Conservation (phyloP, 179 eudicot genomes). For the Patellifolia procumbens region DNA sequence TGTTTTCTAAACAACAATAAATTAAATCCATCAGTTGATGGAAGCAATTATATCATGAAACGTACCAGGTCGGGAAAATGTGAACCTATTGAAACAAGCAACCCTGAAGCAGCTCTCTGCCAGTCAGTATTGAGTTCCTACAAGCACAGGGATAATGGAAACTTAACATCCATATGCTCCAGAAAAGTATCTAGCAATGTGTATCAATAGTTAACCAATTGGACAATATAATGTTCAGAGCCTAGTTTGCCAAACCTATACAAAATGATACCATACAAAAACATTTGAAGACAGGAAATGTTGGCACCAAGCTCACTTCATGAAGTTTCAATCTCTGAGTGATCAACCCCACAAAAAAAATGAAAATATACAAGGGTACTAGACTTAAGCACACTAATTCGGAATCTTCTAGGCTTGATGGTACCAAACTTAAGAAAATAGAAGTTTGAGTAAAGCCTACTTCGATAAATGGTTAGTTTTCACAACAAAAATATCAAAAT, state of each 20-base stretch:
- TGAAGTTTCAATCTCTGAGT: not conserved
- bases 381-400: not conserved
- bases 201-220: not conserved
- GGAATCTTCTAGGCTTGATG: not conserved
- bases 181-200: not conserved
- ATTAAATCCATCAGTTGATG: not conserved
- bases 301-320: not conserved
- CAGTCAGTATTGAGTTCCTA: constrained; percentile 91
- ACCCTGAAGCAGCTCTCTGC: constrained; percentile 88
- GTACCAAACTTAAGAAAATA: not conserved
- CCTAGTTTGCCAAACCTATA: constrained; percentile 6
- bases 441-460: not conserved
- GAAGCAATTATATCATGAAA: constrained; percentile 14
- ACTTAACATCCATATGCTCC: not conserved
- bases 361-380: not conserved
- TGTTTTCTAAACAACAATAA: not conserved
- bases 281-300: not conserved
- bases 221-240: not conserved
- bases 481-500: not conserved
- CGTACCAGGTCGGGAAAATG: constrained; percentile 91
- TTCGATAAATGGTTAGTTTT: not conserved
- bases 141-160: constrained; percentile 4
- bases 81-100: constrained; percentile 90
- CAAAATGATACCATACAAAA: not conserved
- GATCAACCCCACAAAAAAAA: not conserved